A percentile compares a stretch with the other conserved stretches of the same genome.
These are phyloP conservation scores for Didymella pinodella DNA, from an alignment of 2,329 filamentous ascomycete species.

Conservation along the genomic window DNA sequence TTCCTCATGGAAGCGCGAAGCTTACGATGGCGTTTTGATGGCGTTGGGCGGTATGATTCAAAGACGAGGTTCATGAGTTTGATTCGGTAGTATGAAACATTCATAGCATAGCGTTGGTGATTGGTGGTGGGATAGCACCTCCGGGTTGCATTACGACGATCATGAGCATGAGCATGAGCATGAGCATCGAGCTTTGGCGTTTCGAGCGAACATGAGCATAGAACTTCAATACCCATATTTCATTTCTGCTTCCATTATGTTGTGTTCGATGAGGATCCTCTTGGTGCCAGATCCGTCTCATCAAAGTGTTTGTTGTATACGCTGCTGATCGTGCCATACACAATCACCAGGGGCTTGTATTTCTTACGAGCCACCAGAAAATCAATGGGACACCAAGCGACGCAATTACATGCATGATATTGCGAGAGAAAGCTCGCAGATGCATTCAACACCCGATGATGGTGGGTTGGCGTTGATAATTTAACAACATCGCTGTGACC, in stretches of 20 bases:
- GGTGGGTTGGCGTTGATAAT: no score
- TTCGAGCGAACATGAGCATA: conserved; percentile 6
- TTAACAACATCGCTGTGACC: no score
- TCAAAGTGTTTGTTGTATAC: no score
- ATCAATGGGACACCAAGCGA: no score
- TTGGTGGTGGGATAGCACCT: conserved; percentile 2
- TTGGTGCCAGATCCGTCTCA: no score
- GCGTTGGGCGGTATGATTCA: not conserved
- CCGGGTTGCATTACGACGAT: not conserved
- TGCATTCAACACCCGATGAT: no score
- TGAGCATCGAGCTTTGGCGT: conserved; percentile 13
- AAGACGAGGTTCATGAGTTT: not conserved
- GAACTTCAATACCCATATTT: conserved; percentile 8
- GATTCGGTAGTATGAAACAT: not conserved
- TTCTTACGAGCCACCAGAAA: no score
- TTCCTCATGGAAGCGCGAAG: not conserved
- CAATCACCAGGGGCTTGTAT: no score
- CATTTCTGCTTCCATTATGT: not conserved
- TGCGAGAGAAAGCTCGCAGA: no score
- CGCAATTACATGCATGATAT: no score
- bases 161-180: conserved; percentile 11
- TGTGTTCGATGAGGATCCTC: no score
- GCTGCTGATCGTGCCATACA: no score
- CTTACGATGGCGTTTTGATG: not conserved
- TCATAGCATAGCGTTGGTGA: conserved; percentile 25